Conservation (phyloP, 2,329 filamentous ascomycete genomes). For the Thyridium curvatum region DNA sequence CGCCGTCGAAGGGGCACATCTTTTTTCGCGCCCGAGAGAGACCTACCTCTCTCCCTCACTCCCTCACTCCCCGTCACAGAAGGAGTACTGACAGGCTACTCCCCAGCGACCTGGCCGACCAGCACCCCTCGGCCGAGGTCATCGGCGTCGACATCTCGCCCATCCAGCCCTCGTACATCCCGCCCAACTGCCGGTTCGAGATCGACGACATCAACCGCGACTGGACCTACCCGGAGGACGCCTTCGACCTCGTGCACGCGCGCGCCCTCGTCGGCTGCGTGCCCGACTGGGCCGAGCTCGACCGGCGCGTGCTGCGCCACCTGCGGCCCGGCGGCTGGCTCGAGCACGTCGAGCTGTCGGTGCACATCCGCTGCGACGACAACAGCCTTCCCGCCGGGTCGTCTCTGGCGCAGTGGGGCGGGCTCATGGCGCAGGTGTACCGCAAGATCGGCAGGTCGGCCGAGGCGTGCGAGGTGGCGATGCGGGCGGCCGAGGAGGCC, state of each 20-base stretch:
- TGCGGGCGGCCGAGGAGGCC: conserved; percentile 11
- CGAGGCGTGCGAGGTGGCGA: neutral
- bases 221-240: conserved; percentile 36
- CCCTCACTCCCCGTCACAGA: no score
- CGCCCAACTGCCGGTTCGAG: conserved; percentile 57
- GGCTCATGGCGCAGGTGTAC: conserved; percentile 1
- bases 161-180: conserved; percentile 44
- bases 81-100: conserved; percentile 7
- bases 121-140: conserved; percentile 31
- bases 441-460: conserved; percentile 3
- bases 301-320: conserved; percentile 30
- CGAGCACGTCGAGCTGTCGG: conserved; percentile 11
- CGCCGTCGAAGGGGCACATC: no score
- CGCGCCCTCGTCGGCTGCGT: conserved; percentile 48
- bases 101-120: conserved; percentile 32
- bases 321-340: conserved; percentile 37
- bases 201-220: conserved; percentile 54
- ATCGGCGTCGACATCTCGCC: conserved; percentile 44
- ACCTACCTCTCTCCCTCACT: no score
- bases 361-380: conserved; percentile 14
- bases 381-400: conserved; percentile 9
- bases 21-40: no score
- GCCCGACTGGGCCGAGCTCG: conserved; percentile 43
- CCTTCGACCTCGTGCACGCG: conserved; percentile 55
- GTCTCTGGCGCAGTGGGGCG: conserved; percentile 11